Conservation (phyloP, 2,329 filamentous ascomycete genomes). For the Hirsutella minnesotensis region DNA sequence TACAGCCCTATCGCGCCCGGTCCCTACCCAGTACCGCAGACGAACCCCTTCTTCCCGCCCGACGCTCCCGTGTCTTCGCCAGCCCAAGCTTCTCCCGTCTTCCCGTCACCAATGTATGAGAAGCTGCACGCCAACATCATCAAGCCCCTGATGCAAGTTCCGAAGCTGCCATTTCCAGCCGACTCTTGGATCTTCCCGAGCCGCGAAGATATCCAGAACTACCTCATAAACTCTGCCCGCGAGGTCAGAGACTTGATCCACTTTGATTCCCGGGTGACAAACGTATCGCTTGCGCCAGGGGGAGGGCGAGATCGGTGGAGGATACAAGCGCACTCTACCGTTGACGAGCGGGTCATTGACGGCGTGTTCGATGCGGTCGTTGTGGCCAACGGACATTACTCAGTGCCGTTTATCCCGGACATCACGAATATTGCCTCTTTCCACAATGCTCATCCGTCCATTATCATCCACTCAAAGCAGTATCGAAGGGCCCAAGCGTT, state of each 20-base stretch:
- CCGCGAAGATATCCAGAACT: constrained; percentile 58
- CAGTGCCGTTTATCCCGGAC: constrained; percentile 53
- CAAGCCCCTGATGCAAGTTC: constrained; percentile 67
- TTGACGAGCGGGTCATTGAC: constrained; percentile 24
- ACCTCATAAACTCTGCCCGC: constrained; percentile 60
- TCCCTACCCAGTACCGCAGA: constrained; percentile 52
- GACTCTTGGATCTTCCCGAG: constrained; percentile 62
- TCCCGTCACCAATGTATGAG: constrained; percentile 77
- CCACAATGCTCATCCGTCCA: constrained; percentile 42
- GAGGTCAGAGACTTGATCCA: constrained; percentile 55
- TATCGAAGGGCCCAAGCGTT: constrained; percentile 59
- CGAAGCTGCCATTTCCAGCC: constrained; percentile 53
- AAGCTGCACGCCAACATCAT: constrained; percentile 80
- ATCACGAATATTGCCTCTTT: constrained; percentile 49
- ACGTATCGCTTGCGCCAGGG: constrained; percentile 29
- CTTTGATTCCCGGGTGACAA: constrained; percentile 60
- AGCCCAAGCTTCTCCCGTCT: constrained; percentile 37
- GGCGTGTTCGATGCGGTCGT: constrained; percentile 62
- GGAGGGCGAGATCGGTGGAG: constrained; percentile 43
- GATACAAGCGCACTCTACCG: constrained; percentile 40
- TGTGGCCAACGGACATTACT: constrained; percentile 65
- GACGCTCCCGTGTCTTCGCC: constrained; percentile 49
- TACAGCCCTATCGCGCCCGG: constrained; percentile 45
- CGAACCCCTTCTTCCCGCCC: constrained; percentile 47
- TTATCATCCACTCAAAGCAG: constrained; percentile 66